Evolutionary conservation across 306 rosid genomes (phyloP), one percentile per base, ranked within the genome.

Genomic region (Crotalaria pallida): DNA sequence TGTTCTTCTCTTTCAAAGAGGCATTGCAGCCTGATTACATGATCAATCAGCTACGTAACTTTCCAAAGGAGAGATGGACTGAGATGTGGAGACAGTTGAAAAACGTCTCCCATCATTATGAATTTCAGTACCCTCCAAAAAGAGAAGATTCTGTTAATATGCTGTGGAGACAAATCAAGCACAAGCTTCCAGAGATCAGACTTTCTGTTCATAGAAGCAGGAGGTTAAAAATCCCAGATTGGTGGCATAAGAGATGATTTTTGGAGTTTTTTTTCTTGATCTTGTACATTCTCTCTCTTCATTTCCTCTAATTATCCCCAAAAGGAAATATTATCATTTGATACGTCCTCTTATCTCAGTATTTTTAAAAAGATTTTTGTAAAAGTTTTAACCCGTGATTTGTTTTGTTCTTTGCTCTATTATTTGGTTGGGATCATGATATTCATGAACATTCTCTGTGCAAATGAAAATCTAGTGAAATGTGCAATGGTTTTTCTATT

Each of bases 81-180:
- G 92, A 87, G 77, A 95, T 95, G 99, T 91, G 96, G 97, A 78
- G 74, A 66, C 85, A 75, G 69, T 86, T 95, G 26, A 89, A 89
- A 87, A 80, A 47, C 57, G 72, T 91, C 53, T 77, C 99, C 45
- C 91, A 40, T 76, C 96, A 86, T 82, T 89, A 84, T 64, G 97
- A 95, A 83, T 91, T 95, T 76, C 96, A 89, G 59, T 91, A 91
- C 77, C 99, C 96, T 12, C 91, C 96, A 0, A 67, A 79, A 62
- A 89, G 80, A 70, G 97, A 83, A 65, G 99, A 95, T 61, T 96
- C 96, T 33, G 92, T 94, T 17, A 77, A 91, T 75, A 91, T 94
- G 99, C 67, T 95, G 22, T 95, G 99, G 97, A 91, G 92, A 83
- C 96, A 95, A 80, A 91, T 95, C 23, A 89, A 81, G 79, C 96